Evolutionary conservation across 2,329 filamentous ascomycete species (phyloP).

Genomic region (Sporothrix pseudoabietina): DNA sequence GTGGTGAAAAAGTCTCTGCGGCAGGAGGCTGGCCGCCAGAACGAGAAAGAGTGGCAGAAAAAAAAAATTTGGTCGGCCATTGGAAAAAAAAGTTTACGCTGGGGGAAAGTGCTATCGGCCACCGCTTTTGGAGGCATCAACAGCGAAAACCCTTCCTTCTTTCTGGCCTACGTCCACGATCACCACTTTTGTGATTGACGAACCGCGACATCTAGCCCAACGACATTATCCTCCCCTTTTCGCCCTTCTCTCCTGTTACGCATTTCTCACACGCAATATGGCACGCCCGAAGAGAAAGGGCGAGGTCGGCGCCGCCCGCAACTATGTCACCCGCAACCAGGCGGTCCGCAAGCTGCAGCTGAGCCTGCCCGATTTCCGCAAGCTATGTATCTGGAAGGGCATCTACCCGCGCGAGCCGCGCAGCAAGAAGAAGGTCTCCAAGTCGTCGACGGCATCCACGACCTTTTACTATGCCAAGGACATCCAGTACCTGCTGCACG

Average conservation of each 20-base stretch:
- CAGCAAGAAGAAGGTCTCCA: conserved; percentile 95
- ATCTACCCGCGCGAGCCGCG: conserved; percentile 97
- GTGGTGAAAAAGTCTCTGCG: conserved; percentile 16
- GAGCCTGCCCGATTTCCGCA: conserved; percentile 93
- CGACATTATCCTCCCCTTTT: background rate
- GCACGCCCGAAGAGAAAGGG: conserved; percentile 89
- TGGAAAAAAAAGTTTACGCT: conserved; percentile 37
- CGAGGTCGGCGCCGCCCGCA: conserved; percentile 88
- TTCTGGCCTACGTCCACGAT: background rate
- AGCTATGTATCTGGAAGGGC: conserved; percentile 99
- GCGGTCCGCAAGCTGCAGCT: conserved; percentile 97
- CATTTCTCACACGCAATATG: conserved; percentile 51
- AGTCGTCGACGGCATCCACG: conserved; percentile 83
- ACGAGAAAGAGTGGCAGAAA: conserved; percentile 31
- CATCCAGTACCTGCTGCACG: conserved; percentile 96
- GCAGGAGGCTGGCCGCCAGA: conserved; percentile 11
- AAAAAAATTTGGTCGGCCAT: conserved; percentile 29
- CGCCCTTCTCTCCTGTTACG: background rate
- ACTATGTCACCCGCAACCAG: conserved; percentile 96
- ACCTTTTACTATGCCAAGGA: conserved; percentile 94
- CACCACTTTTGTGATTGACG: background rate
- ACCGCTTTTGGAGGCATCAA: conserved; percentile 21
- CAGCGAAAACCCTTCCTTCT: conserved; percentile 21
- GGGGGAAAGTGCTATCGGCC: conserved; percentile 10
- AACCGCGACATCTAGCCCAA: background rate